Conservation (phyloP, 2,329 filamentous ascomycete genomes). For the Botrytis porri region DNA sequence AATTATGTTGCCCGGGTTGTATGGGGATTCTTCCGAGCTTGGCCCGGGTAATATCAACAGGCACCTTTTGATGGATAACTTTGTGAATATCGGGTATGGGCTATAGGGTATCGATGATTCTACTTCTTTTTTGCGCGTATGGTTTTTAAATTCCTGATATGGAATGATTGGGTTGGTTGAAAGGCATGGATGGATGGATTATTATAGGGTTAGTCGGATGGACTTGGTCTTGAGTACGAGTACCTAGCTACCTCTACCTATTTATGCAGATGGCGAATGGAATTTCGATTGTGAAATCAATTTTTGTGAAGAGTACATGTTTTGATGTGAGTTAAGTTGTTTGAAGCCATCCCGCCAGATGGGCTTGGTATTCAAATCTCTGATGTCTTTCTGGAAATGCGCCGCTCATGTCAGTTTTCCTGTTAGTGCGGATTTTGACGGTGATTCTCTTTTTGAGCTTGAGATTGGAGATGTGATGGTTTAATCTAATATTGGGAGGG, state of each 20-base stretch:
- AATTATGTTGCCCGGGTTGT: not conserved
- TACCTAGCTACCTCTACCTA: constrained; percentile 6
- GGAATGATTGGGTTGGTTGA: constrained; percentile 7
- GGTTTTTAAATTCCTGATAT: not conserved
- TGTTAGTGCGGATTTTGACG: not conserved
- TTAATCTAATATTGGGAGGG: too few species aligned
- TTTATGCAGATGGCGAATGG: constrained; percentile 8
- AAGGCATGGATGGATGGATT: constrained; percentile 15
- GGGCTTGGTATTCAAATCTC: too few species aligned
- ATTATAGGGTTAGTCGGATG: constrained; percentile 4
- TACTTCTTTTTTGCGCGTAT: constrained; percentile 9
- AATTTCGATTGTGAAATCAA: not conserved
- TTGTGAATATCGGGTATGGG: constrained; percentile 11
- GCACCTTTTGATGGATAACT: constrained; percentile 15
- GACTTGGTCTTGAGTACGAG: constrained; percentile 3
- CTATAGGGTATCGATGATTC: constrained; percentile 8
- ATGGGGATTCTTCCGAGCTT: constrained; percentile 9
- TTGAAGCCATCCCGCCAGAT: not conserved
- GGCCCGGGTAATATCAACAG: constrained; percentile 10
- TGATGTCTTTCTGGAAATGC: not conserved
- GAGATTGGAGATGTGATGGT: too few species aligned
- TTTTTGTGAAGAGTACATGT: not conserved
- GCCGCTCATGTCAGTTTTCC: too few species aligned
- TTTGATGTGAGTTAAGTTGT: not conserved
- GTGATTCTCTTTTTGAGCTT: not conserved